These are phyloP conservation scores for Collybiopsis luxurians DNA, from an alignment of 768 basidiomycete species.

Conservation along the genomic window DNA sequence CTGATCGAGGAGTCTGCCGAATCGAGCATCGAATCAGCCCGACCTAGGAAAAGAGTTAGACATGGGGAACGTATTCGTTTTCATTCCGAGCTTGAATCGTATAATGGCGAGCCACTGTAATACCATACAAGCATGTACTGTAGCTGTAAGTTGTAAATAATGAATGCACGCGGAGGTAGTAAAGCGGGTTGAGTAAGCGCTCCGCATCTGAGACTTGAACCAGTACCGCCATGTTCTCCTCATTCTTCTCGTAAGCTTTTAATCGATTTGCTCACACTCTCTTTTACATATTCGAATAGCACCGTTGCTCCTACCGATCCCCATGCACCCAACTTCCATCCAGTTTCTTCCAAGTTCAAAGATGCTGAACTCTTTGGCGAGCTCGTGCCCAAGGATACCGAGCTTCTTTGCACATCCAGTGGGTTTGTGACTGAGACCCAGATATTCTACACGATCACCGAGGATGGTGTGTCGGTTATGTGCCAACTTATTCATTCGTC, in stretches of 20 bases:
- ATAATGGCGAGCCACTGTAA: not conserved
- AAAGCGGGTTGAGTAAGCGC: too few relatives aligned
- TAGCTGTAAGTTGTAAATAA: not conserved
- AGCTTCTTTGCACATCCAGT: conserved; percentile 72
- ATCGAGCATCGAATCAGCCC: not conserved
- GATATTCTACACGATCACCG: conserved; percentile 76
- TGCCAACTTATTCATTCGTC: conserved; percentile 87
- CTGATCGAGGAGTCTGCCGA: not conserved
- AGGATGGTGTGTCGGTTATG: conserved; percentile 77
- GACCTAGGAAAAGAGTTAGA: conserved; percentile 1
- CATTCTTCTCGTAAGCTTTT: conserved; percentile 70
- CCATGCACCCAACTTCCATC: conserved; percentile 76
- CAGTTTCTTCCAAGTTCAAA: conserved; percentile 63
- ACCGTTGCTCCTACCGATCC: conserved; percentile 58
- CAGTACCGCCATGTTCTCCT: conserved; percentile 63
- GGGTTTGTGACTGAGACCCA: conserved; percentile 94
- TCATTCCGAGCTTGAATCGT: not conserved
- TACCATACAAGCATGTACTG: too few relatives aligned
- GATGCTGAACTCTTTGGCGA: conserved; percentile 68
- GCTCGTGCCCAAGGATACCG: conserved; percentile 70
- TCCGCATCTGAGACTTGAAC: not conserved
- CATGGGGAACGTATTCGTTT: conserved; percentile 3
- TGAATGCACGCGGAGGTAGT: too few relatives aligned
- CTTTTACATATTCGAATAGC: conserved; percentile 25
- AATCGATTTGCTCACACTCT: not conserved